Base-by-base conservation (phyloP, 2,329 filamentous ascomycete genomes). In the Mollisia scopiformis region DNA sequence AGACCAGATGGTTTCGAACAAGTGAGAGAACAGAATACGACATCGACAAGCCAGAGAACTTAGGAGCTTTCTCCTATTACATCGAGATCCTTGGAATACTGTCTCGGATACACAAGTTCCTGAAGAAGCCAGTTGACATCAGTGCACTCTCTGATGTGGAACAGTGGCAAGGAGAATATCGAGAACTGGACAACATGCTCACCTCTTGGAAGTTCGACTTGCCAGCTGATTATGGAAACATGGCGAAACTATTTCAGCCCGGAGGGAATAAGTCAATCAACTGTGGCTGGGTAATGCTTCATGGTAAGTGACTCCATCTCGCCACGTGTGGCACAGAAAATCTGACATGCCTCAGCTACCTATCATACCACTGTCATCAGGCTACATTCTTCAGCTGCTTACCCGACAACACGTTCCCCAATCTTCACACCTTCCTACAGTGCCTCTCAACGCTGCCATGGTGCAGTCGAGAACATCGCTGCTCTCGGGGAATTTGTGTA, bases 341-440 rank as follows among this genome's bases (percentile, higher is more conserved):
- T 51, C 58, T 68, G 39, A 68, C 50, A 27, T 33, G 27, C 3
- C 6, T 50, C 50, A 71, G 90, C 91, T 4, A 93, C 92, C 0
- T 96, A 93, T 71, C 91, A 96, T 75, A 96, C 92, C 0, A 90
- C 93, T 49, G 88, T 96, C 8, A 96, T 97, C 68, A 88, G 93
- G 35, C 82, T 97, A 25, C 93, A 97, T 77, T 97, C 93, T 0
- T 96, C 92, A 1, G 92, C 93, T 6, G 93, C 93, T 1, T 97
- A 97, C 74, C 93, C 93, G 3, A 96, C 92, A 4, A 95, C 91
- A 3, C 84, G 91, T 31, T 96, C 92, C 1, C 88, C 89, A 13
- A 93, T 96, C 55, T 97, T 97, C 77, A 93, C 91, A 0, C 91
- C 93, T 0, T 96, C 91, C 0, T 96, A 92, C 74, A 91, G 88